Percentiles rank a stretch among this genome's conserved stretches.
Evolutionary conservation across 352 stramenopile species (phyloP).

Genomic region (Phytopythium litorale): DNA sequence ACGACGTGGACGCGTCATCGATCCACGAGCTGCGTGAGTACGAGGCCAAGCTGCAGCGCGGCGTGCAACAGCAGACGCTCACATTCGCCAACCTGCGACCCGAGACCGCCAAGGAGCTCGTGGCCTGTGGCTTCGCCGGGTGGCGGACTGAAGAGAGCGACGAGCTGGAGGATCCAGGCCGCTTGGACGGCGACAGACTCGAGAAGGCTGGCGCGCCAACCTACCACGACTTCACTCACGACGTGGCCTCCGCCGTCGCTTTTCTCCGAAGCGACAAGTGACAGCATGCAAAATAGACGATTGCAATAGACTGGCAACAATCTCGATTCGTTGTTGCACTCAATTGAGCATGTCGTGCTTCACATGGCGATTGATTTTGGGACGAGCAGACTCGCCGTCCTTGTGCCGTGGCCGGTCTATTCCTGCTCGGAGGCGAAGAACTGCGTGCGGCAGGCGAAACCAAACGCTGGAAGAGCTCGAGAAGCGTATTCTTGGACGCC

Average conservation of each 20-base stretch:
- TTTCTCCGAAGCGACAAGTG: slow-evolving; percentile 3
- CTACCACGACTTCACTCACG: slow-evolving; percentile 9
- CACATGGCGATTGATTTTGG: too few relatives aligned
- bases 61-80: slow-evolving; percentile 14
- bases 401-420: not conserved
- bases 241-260: slow-evolving; percentile 2
- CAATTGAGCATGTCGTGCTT: too few relatives aligned
- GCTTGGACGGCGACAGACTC: slow-evolving; percentile 3
- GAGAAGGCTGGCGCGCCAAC: not conserved
- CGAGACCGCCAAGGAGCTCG: slow-evolving; percentile 16
- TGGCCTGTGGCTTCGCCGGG: slow-evolving; percentile 13
- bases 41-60: slow-evolving; percentile 13
- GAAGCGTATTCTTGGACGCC: not conserved
- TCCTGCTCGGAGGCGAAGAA: not conserved
- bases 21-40: slow-evolving; percentile 24
- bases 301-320: not conserved
- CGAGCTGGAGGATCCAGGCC: slow-evolving; percentile 1
- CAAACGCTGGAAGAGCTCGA: not conserved
- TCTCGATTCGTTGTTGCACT: too few relatives aligned
- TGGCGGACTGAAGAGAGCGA: slow-evolving; percentile 7
- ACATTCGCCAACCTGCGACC: slow-evolving; percentile 20
- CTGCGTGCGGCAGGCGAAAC: not conserved
- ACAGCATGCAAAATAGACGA: not conserved
- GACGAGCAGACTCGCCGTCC: not conserved
- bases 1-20: slow-evolving; percentile 21